Base-by-base conservation (phyloP, 306 rosid species). In the Oxytropis ochrocephala region DNA sequence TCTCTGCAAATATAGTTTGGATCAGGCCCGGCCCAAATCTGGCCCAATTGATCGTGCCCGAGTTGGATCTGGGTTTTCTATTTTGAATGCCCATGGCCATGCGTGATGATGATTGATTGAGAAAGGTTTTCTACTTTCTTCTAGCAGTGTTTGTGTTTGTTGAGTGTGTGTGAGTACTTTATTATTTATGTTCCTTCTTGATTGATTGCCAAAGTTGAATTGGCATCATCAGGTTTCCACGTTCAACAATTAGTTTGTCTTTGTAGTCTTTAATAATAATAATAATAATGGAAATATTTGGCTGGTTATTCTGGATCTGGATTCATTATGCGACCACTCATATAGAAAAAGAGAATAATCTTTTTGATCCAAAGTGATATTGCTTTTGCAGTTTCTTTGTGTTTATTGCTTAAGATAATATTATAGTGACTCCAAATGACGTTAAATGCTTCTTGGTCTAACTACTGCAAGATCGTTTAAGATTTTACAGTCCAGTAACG, bases 1-100 rank as follows among this genome's bases (percentile, higher is more conserved):
- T 64, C 6, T 65, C 64, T 93, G 97, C 73, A 3, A 33, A 7
- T 16, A 41, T 2, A 50, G 11, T 9, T 8, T 65, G 55, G 78
- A 33, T 7, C 11, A 54, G 73, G 63, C 79, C 49, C 65, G 65
- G 5, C 82, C 57, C 73, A 53, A 13, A 43, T 7, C n/a, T 7
- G 48, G 38, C 0, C 0, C 8, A 9, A 5, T 17, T 0, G 56
- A 1, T 33, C 41, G 21, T 12, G 7, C 21, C 2, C 7, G 12
- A 41, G n/a, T 64, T 32, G 39, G 67, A 81, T 62, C 85, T 63
- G 67, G 7, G 2, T 50, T 72, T 47, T 67, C 78, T 54, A 44
- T 76, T 18, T 67, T 67, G 58, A 39, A 39, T 75, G 56, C 74
- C 0, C 62, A 39, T 75, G 56, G 69, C 0, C 62, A 1, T 4